A percentile compares a stretch with the other conserved stretches of the same genome.
These are phyloP conservation scores for Noccaea bulbosa DNA, from an alignment of 345 rosid species.

Conservation along the genomic window DNA sequence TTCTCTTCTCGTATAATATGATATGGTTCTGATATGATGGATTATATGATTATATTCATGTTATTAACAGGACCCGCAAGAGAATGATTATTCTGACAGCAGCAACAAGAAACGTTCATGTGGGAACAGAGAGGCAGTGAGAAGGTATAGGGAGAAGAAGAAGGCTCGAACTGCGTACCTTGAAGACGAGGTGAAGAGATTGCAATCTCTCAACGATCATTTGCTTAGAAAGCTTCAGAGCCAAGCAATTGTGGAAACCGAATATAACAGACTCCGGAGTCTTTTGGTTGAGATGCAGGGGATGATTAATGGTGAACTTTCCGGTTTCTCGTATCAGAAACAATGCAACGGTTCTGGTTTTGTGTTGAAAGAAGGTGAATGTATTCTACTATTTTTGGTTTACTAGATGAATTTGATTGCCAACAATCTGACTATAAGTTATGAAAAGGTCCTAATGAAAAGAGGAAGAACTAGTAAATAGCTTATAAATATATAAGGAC, in stretches of 20 bases:
- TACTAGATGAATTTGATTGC: background rate
- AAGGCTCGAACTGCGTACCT: conserved; percentile 72
- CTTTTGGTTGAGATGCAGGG: conserved; percentile 56
- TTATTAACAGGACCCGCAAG: conserved; percentile 39
- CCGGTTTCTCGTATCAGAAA: conserved; percentile 40
- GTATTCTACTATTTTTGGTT: conserved; percentile 17
- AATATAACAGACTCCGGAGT: conserved; percentile 54
- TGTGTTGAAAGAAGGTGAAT: conserved; percentile 46
- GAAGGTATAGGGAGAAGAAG: conserved; percentile 82
- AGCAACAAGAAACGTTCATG: conserved; percentile 48
- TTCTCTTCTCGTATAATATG: background rate
- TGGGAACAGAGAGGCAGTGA: conserved; percentile 79
- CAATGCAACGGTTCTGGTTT: conserved; percentile 41
- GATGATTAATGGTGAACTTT: conserved; percentile 59
- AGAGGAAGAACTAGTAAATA: conserved; percentile 2
- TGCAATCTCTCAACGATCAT: conserved; percentile 53
- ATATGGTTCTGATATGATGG: background rate
- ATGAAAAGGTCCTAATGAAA: background rate
- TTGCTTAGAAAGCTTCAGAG: conserved; percentile 57
- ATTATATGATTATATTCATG: background rate
- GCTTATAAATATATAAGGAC: background rate
- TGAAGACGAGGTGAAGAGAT: conserved; percentile 73
- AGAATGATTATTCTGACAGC: conserved; percentile 42
- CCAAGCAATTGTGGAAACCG: conserved; percentile 60
- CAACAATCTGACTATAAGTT: background rate